Evolutionary conservation across 164 flowering plant genomes (phyloP).

Genomic region (Magnolia changhungtana): DNA sequence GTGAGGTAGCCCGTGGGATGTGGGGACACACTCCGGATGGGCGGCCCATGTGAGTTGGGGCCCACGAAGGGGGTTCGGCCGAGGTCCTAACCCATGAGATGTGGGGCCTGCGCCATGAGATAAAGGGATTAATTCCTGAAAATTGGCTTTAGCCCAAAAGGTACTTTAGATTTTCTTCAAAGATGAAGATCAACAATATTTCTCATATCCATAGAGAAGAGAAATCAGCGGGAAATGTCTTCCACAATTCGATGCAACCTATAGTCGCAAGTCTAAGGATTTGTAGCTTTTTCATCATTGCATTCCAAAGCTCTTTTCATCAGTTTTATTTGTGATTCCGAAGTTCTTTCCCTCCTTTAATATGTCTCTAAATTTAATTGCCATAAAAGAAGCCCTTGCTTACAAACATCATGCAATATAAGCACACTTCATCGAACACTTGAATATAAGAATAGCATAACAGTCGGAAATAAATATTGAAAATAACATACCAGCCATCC

Average conservation of each 20-base stretch:
- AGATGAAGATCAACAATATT: background rate
- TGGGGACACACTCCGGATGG: too few species aligned
- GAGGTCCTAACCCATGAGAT: too few species aligned
- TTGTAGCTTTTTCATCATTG: background rate
- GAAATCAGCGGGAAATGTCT: too few species aligned
- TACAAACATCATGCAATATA: too few species aligned
- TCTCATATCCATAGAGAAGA: background rate
- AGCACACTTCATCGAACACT: background rate
- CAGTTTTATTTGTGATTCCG: background rate
- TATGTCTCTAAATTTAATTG: background rate
- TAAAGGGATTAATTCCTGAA: too few species aligned
- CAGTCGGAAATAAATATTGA: background rate
- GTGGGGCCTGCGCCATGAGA: too few species aligned
- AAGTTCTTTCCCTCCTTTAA: background rate
- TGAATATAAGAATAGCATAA: background rate
- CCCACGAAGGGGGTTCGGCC: too few species aligned
- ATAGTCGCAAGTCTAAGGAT: background rate
- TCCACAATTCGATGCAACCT: too few species aligned
- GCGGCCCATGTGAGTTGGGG: too few species aligned
- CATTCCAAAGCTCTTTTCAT: background rate
- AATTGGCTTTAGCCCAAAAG: background rate
- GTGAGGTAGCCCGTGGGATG: too few species aligned
- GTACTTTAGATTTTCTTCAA: background rate
- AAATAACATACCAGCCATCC: conserved; percentile 79
- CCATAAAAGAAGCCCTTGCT: background rate